Conservation (phyloP, 2,329 filamentous ascomycete genomes). For the Cordyceps fumosorosea region DNA sequence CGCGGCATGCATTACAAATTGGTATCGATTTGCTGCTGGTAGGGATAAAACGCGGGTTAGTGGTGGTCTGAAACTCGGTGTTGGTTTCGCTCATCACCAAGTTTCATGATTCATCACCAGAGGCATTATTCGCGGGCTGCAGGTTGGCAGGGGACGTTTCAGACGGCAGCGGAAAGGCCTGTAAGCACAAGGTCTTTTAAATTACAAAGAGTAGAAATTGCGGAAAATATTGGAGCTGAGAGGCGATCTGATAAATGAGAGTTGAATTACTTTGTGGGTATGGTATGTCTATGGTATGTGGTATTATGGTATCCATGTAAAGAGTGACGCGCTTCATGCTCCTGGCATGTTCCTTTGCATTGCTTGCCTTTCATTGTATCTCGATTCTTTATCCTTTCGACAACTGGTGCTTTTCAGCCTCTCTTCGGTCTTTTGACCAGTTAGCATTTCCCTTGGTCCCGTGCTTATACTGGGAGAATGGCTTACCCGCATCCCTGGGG, state of each 20-base stretch:
- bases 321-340: background rate
- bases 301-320: background rate
- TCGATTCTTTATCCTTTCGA: background rate
- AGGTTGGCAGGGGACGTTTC: background rate
- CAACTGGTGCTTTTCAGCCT: background rate
- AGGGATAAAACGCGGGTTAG: background rate
- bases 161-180: background rate
- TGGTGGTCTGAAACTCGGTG: conserved; percentile 3
- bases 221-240: background rate
- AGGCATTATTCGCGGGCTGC: background rate
- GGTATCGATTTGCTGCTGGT: background rate
- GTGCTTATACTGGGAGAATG: background rate
- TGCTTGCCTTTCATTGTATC: background rate
- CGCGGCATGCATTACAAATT: background rate
- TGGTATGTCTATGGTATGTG: background rate
- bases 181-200: background rate
- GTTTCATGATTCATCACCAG: background rate
- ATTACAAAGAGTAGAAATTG: background rate
- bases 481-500: conserved; percentile 52
- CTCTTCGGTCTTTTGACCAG: background rate
- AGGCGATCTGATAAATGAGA: background rate
- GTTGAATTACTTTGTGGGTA: background rate
- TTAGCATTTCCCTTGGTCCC: conserved; percentile 22
- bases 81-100: background rate
- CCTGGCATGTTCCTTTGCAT: background rate